Evolutionary conservation across 352 stramenopile genomes (phyloP), one percentile per base, ranked within the genome.

Genomic region (Phytophthora sojae): DNA sequence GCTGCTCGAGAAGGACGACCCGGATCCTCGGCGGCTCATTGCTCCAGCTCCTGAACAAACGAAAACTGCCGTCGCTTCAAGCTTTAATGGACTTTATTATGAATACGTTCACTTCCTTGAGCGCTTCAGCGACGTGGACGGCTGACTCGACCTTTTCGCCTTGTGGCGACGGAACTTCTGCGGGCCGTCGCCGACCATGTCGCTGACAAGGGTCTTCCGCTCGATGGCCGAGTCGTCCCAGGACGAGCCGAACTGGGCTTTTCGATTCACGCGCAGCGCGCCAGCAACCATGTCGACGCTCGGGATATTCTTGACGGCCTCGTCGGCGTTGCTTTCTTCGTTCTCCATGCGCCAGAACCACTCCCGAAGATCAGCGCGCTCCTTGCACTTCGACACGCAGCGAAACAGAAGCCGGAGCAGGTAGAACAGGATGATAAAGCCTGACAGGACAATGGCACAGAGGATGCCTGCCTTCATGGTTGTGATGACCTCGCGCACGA

Each of bases 381-480:
- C 75, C 45, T 93, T 93, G 64, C 85, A 92, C 44, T 82, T 86
- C 42, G 77, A 81, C 0, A 95, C 71, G 57, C 88, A 95, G 21
- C 88, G 85, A 29, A 92, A 81, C 17, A 95, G 65, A 9, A 92
- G 69, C 1, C 88, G 82, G 49, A 92, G 68, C 29, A 95, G 44
- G 55, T 91, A 95, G 58, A 95, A 86, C 6, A 81, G 47, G 53
- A 95, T 93, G 63, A 93, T 90, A 58, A 86, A 77, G 3, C 76
- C 80, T 12, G 88, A 95, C 6, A 95, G 58, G 12, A 90, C 59
- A 37, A 95, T 81, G 26, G 88, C 86, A 39, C 82, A 91, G 6
- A 95, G 64, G 53, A 95, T 95, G 15, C 81, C 86, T 21, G 85
- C 88, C 62, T 95, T 95, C 88, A 95, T 95, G 6, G 88, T 93